A percentile compares a stretch with the other conserved stretches of the same genome.
These are phyloP conservation scores for Boletus pseudo-olivaceus DNA, from an alignment of 768 basidiomycete species.

Conservation along the genomic window DNA sequence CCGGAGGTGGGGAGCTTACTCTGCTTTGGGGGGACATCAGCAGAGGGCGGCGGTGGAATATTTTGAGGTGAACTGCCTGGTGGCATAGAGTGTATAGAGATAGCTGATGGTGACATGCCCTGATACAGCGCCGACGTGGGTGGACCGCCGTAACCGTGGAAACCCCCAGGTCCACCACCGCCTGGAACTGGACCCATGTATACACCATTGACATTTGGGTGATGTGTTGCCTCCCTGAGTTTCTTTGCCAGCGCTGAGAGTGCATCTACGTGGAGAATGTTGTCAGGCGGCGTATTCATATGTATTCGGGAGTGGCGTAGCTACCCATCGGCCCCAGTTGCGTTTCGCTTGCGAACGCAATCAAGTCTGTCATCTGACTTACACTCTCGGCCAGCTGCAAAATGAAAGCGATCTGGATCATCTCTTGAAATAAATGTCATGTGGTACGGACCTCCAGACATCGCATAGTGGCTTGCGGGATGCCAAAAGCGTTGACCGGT, in stretches of 20 bases:
- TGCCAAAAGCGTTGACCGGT: slow-evolving; percentile 85
- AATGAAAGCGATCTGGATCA: slow-evolving; percentile 5
- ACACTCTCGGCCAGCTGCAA: slow-evolving; percentile 76
- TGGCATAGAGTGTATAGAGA: slow-evolving; percentile 43
- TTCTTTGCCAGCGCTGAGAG: slow-evolving; percentile 38
- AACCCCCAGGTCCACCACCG: slow-evolving; percentile 21
- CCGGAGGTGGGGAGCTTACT: slow-evolving; percentile 53
- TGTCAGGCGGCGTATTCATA: slow-evolving; percentile 22
- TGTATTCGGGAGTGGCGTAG: slow-evolving; percentile 31
- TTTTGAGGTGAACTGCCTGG: slow-evolving; percentile 51
- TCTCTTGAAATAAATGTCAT: background rate
- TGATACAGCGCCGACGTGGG: slow-evolving; percentile 46
- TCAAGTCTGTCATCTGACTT: slow-evolving; percentile 74
- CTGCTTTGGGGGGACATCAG: slow-evolving; percentile 59
- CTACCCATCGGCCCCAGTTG: slow-evolving; percentile 64
- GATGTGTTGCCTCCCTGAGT: slow-evolving; percentile 32
- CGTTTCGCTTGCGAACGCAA: slow-evolving; percentile 55
- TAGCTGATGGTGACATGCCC: slow-evolving; percentile 38
- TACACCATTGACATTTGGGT: slow-evolving; percentile 12
- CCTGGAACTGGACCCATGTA: slow-evolving; percentile 17
- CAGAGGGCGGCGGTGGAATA: slow-evolving; percentile 40
- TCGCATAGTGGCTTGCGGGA: slow-evolving; percentile 86
- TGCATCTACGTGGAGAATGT: slow-evolving; percentile 39
- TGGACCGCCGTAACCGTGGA: slow-evolving; percentile 24
- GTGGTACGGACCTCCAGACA: slow-evolving; percentile 65